These are phyloP conservation scores for Coniochaeta sp. DNA, from an alignment of 2,329 filamentous ascomycete genomes.

Conservation along the genomic window DNA sequence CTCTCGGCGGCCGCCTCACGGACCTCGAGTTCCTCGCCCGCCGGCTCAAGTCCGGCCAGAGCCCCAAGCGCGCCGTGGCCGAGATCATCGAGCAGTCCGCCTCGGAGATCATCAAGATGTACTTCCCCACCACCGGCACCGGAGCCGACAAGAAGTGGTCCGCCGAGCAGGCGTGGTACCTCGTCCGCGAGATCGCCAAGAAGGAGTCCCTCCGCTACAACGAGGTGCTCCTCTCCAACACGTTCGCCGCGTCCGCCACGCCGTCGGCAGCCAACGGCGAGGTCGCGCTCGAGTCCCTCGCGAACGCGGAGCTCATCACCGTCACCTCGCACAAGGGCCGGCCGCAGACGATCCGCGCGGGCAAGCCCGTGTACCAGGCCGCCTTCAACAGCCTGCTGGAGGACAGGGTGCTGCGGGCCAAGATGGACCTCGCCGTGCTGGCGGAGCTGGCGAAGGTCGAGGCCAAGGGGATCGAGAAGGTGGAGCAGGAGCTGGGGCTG, in stretches of 20 bases:
- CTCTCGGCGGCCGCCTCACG: constrained; percentile 84
- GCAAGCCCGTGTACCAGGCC: constrained; percentile 78
- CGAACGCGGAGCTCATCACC: constrained; percentile 78
- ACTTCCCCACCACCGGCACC: constrained; percentile 51
- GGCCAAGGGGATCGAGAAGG: constrained; percentile 67
- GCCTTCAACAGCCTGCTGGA: constrained; percentile 68
- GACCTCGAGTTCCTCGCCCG: constrained; percentile 93
- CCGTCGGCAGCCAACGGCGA: constrained; percentile 56
- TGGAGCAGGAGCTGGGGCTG: constrained; percentile 67
- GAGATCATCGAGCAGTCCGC: constrained; percentile 88
- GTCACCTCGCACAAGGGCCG: constrained; percentile 68
- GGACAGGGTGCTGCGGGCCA: constrained; percentile 66
- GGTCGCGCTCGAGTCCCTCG: constrained; percentile 68
- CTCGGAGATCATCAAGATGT: constrained; percentile 90
- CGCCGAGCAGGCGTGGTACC: constrained; percentile 79
- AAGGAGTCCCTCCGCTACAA: constrained; percentile 71
- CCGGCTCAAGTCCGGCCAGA: constrained; percentile 80
- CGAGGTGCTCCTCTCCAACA: constrained; percentile 69
- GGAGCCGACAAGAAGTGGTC: constrained; percentile 60
- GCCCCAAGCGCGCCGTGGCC: constrained; percentile 69
- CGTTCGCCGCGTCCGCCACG: constrained; percentile 56
- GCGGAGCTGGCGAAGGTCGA: constrained; percentile 65
- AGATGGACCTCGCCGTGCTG: constrained; percentile 66
- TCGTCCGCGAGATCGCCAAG: constrained; percentile 73
- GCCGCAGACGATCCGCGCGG: constrained; percentile 69